Evolutionary conservation across 2,329 filamentous ascomycete genomes (phyloP).

Genomic region (Xylaria sp.): DNA sequence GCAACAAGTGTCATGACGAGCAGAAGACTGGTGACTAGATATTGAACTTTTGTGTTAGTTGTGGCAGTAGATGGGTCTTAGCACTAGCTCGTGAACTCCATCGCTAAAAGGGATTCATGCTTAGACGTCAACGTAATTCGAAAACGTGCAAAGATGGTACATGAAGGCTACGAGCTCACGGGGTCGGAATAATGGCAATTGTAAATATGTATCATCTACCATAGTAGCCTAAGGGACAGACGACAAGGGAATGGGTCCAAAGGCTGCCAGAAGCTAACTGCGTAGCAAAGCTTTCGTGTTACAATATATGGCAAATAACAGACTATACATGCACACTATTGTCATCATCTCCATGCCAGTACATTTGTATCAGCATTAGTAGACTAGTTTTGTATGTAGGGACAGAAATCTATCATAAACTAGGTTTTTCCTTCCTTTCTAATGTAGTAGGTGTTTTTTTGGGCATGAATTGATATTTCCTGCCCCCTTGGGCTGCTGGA

Average conservation of each 20-base stretch:
- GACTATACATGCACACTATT: background rate
- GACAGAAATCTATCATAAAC: background rate
- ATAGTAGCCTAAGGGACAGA: background rate
- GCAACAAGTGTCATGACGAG: constrained; percentile 53
- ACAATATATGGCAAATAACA: constrained; percentile 20
- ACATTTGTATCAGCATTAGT: background rate
- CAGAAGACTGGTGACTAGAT: constrained; percentile 17
- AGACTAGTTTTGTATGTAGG: background rate
- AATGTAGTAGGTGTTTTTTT: background rate
- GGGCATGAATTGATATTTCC: background rate
- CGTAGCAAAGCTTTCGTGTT: constrained; percentile 7
- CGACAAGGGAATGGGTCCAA: background rate
- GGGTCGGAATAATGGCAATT: constrained; percentile 7
- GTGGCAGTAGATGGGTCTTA: constrained; percentile 5
- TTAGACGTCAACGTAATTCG: background rate
- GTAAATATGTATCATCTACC: constrained; percentile 31
- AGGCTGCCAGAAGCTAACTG: background rate
- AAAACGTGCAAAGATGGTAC: constrained; percentile 8
- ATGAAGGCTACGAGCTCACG: constrained; percentile 7
- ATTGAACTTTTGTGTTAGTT: background rate
- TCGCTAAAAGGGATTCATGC: background rate
- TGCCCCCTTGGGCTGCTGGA: background rate
- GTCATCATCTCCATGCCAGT: background rate
- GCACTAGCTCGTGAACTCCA: constrained; percentile 2
- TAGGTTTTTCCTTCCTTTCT: background rate